Conservation (phyloP, 1,284 basidiomycete species). For the Schizophyllum commune region DNA sequence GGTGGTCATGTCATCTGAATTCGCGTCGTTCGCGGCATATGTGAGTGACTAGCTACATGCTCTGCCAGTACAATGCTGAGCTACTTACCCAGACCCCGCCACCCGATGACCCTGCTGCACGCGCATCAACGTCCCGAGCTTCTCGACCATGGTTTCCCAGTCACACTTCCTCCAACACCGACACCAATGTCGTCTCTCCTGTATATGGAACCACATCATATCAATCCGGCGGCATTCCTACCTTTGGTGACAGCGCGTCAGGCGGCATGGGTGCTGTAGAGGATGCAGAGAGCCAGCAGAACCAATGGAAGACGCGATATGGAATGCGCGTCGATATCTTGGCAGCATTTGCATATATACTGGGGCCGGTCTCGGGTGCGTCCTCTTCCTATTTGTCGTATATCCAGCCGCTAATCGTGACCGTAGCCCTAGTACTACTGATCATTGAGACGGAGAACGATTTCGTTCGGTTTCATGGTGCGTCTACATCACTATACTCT, state of each 20-base stretch:
- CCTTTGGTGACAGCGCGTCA: conserved; percentile 41
- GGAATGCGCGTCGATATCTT: conserved; percentile 66
- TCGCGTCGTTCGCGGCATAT: conserved; percentile 45
- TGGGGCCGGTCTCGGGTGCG: conserved; percentile 72
- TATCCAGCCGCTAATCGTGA: conserved; percentile 1
- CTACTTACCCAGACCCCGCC: conserved; percentile 39
- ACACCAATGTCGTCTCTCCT: conserved; percentile 8
- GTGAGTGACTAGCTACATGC: conserved; percentile 24
- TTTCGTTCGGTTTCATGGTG: conserved; percentile 75
- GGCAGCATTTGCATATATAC: conserved; percentile 60
- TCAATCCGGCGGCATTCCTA: conserved; percentile 63
- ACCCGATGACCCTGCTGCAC: conserved; percentile 44
- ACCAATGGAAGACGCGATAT: conserved; percentile 67
- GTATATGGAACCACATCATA: conserved; percentile 34
- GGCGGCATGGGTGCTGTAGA: conserved; percentile 31
- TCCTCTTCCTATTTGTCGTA: conserved; percentile 3
- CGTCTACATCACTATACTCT: conserved; percentile 12
- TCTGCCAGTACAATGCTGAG: conserved; percentile 7
- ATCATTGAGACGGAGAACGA: conserved; percentile 77
- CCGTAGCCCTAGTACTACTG: conserved; percentile 57
- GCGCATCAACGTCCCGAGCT: conserved; percentile 19
- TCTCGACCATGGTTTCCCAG: conserved; percentile 54
- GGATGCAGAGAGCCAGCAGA: conserved; percentile 41
- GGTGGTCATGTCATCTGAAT: conserved; percentile 14
- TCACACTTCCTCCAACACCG: conserved; percentile 21